These are phyloP conservation scores for Dactylellina drechsleri DNA, from an alignment of 2,329 filamentous ascomycete species.

Conservation along the genomic window DNA sequence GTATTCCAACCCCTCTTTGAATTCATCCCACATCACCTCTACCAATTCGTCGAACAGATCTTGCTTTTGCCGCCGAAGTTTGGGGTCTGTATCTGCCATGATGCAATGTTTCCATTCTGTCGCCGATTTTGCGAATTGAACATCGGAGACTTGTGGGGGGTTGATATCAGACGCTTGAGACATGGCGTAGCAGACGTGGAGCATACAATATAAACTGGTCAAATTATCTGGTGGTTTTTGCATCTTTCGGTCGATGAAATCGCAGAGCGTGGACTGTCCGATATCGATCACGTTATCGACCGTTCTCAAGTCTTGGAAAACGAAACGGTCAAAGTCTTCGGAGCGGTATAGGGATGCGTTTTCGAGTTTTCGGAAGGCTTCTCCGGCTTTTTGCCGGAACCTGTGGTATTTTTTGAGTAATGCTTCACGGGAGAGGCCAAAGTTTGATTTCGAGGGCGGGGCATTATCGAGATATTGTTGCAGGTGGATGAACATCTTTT, in stretches of 20 bases:
- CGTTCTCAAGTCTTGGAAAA: background rate
- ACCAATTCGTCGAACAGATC: background rate
- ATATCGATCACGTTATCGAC: conserved; percentile 1
- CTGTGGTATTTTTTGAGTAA: background rate
- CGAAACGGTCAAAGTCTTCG: background rate
- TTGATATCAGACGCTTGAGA: background rate
- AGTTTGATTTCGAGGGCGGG: background rate
- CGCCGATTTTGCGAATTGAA: background rate
- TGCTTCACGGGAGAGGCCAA: background rate
- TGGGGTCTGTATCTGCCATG: background rate
- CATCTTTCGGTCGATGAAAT: background rate
- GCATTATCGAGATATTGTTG: too few species aligned
- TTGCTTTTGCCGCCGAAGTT: background rate
- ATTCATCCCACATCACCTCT: conserved; percentile 1
- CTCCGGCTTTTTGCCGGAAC: background rate
- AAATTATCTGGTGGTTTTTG: background rate
- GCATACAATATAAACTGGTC: background rate
- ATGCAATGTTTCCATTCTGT: background rate
- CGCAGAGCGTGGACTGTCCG: background rate
- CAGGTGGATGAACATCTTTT: too few species aligned
- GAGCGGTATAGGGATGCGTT: background rate
- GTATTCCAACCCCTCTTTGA: background rate
- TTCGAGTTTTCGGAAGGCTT: background rate
- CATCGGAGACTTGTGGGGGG: background rate
- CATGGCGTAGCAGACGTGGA: background rate